phyloP scores from a whole-genome alignment of 2,329 filamentous ascomycete genomes.

The Diaporthe sp. region DNA sequence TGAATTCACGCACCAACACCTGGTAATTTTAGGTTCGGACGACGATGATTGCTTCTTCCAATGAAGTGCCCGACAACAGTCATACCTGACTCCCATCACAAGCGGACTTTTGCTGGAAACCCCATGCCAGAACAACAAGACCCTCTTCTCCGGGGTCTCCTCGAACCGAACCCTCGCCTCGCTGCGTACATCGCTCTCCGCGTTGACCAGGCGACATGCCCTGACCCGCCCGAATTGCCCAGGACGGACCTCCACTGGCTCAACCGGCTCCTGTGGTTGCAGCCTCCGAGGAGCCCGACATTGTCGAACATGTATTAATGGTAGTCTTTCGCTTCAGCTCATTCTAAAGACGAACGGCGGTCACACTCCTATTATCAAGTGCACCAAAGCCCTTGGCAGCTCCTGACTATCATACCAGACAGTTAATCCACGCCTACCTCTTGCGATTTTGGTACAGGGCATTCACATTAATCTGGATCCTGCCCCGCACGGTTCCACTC shows the following conservation, averaged over 20 bases:
- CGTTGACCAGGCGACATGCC: slow-evolving; percentile 38
- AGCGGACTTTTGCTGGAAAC: slow-evolving; percentile 33
- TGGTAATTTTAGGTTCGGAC: slow-evolving; percentile 90
- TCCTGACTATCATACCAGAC: slow-evolving; percentile 14
- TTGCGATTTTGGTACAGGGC: slow-evolving; percentile 13
- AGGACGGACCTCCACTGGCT: not conserved
- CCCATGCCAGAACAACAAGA: slow-evolving; percentile 31
- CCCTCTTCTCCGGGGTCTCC: slow-evolving; percentile 26
- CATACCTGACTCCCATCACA: slow-evolving; percentile 23
- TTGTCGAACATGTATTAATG: slow-evolving; percentile 33
- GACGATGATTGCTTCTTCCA: slow-evolving; percentile 73
- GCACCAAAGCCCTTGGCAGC: slow-evolving; percentile 10
- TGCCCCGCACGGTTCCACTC: slow-evolving; percentile 14
- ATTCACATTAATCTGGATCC: not conserved
- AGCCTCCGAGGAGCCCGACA: slow-evolving; percentile 4
- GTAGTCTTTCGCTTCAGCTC: slow-evolving; percentile 29
- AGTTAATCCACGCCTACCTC: slow-evolving; percentile 6
- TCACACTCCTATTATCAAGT: not conserved
- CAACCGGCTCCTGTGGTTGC: slow-evolving; percentile 8
- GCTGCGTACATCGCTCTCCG: slow-evolving; percentile 29
- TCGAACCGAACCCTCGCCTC: slow-evolving; percentile 41
- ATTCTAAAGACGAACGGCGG: slow-evolving; percentile 22
- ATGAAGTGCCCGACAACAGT: slow-evolving; percentile 30
- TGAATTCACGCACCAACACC: slow-evolving; percentile 75
- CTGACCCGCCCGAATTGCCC: slow-evolving; percentile 2